Conservation (phyloP, 208 protist species). For the Trypanosoma scelopori region DNA sequence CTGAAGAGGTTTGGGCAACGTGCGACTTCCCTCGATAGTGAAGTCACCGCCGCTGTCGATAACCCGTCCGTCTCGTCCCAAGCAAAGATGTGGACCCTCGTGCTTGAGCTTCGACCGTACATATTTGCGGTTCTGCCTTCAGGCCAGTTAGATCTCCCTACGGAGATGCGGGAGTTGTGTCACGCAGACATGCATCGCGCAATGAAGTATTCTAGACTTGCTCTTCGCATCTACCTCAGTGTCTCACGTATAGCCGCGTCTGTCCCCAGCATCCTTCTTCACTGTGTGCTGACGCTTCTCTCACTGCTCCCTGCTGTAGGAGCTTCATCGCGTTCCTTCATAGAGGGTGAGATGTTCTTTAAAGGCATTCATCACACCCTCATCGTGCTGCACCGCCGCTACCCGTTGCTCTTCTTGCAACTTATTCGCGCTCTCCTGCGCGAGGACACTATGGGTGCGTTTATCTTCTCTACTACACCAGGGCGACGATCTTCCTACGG, state of each 20-base stretch:
- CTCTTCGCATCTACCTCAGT: conserved; percentile 57
- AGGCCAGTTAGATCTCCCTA: conserved; percentile 12
- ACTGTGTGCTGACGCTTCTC: conserved; percentile 55
- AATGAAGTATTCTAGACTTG: conserved; percentile 38
- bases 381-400: conserved; percentile 10
- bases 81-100: conserved; percentile 44
- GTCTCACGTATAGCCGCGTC: conserved; percentile 47
- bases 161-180: conserved; percentile 23
- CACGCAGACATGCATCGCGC: conserved; percentile 30
- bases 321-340: not conserved
- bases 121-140: conserved; percentile 30
- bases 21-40: conserved; percentile 26
- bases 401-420: conserved; percentile 14
- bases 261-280: conserved; percentile 43
- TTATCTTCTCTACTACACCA: conserved; percentile 17
- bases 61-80: conserved; percentile 7
- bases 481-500: not conserved
- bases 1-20: conserved; percentile 46
- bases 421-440: conserved; percentile 13
- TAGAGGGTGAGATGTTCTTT: conserved; percentile 4
- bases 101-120: conserved; percentile 59
- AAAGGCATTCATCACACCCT: conserved; percentile 16
- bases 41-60: not conserved
- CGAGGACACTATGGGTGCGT: conserved; percentile 28
- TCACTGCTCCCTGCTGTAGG: conserved; percentile 50